Percentiles rank a stretch among this genome's conserved stretches.
These are phyloP conservation scores for Protomyces inouyei DNA, from an alignment of 1,139 yeast genomes.

Conservation along the genomic window DNA sequence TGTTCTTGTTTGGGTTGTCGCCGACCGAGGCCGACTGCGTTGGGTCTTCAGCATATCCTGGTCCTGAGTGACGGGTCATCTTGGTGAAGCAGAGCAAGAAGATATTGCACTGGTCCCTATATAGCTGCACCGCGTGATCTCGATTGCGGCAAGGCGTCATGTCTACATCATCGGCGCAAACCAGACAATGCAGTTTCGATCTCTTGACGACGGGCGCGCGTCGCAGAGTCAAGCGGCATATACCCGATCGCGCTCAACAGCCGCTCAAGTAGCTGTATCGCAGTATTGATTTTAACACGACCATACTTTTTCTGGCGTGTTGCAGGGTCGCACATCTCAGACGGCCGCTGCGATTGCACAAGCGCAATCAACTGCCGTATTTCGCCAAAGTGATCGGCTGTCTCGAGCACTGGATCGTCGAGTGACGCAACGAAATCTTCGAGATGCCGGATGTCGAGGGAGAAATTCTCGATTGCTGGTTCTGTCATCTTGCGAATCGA, in stretches of 20 bases:
- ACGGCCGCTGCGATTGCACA: conserved; percentile 48
- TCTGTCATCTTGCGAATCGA: conserved; percentile 40
- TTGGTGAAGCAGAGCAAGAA: neutral
- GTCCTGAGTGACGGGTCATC: neutral
- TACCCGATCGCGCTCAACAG: conserved; percentile 31
- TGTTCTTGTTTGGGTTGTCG: neutral
- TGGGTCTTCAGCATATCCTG: neutral
- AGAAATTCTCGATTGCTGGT: conserved; percentile 56
- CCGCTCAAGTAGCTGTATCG: conserved; percentile 49
- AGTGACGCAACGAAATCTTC: conserved; percentile 50
- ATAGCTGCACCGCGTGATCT: neutral
- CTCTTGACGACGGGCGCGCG: conserved; percentile 1
- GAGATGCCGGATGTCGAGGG: conserved; percentile 56
- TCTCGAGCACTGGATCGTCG: conserved; percentile 37
- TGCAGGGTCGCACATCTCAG: conserved; percentile 52
- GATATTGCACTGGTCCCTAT: neutral
- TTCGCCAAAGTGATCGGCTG: conserved; percentile 50
- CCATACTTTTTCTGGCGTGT: conserved; percentile 57
- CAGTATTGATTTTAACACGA: conserved; percentile 58
- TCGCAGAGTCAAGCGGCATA: conserved; percentile 12
- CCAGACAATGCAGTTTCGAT: conserved; percentile 13
- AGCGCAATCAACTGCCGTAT: conserved; percentile 60
- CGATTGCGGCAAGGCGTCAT: neutral
- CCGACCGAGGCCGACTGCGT: neutral
- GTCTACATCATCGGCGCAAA: neutral